Evolutionary conservation across 192 early-diverging fungal species (phyloP), one percentile per base, ranked within the genome.

Genomic region (Coemansia sp.): DNA sequence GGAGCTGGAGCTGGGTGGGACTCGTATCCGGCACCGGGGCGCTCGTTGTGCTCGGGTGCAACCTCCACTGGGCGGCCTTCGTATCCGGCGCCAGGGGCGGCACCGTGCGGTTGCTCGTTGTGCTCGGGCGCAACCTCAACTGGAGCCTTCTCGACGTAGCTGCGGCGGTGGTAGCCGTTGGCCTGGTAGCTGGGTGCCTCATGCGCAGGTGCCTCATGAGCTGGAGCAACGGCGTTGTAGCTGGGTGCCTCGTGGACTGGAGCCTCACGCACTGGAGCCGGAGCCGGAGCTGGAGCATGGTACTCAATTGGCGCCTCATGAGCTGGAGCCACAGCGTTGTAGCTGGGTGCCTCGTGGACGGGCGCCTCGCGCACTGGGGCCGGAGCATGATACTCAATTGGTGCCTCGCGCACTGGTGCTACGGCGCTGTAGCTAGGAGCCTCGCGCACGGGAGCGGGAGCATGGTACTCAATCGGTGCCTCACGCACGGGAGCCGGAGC

Each of bases 61-160:
- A 42, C 49, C 49, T 52, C 49, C 0, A 52, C 49, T 1, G 49
- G 49, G 19, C 52, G 48, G 22, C 42, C 42, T 36, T 66, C 43
- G 43, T 72, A 72, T 41, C 70, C 70, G 26, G 56, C 66, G 22
- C 26, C 26, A 26, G 26, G 26, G 26, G 26, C 26, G 22, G 51
- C 67, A 45, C 62, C 59, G 39, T 26, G 26, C 26, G 60, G 59
- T 1, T 21, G 57, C 59, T 62, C 67, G 11, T 52, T 42, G 61
- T 62, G 51, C 51, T 62, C 61, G 19, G 48, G 48, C 6, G 37
- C 37, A 21, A 40, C 47, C 16, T 48, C 47, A n/a, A 48, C 47
- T 7, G 64, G 64, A 36, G 59, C 64, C 21, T 62, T 19, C 70
- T 72, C 69, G 47, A 65, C 63, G 21, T 66, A 65, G 63, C 69